Conservation (phyloP, 2,329 filamentous ascomycete genomes). For the Neophaeococcomyces mojaviensis region DNA sequence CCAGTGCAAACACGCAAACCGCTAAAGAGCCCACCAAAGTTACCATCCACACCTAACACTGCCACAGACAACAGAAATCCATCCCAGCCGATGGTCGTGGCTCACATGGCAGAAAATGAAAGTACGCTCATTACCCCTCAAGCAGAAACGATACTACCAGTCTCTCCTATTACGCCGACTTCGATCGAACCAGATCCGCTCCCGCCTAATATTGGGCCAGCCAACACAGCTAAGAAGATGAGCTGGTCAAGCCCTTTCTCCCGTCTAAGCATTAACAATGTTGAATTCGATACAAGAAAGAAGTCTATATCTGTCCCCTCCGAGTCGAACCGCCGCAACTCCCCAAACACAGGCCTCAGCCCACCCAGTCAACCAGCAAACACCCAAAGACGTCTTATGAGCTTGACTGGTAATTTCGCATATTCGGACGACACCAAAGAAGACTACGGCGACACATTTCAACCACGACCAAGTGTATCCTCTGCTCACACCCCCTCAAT, state of each 20-base stretch:
- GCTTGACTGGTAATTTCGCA: not conserved
- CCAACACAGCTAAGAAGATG: not conserved
- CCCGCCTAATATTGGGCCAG: not conserved
- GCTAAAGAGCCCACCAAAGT: no score
- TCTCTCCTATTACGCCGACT: no score
- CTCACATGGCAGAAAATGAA: no score
- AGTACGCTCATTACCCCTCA: no score
- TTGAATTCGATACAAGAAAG: not conserved
- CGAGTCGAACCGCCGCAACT: not conserved
- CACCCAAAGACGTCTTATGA: constrained; percentile 2
- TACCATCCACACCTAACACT: no score
- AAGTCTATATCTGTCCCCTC: not conserved
- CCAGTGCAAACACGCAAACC: no score
- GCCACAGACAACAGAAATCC: no score
- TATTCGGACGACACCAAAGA: no score
- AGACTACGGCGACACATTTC: no score
- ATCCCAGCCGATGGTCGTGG: no score
- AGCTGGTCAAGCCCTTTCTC: constrained; percentile 4
- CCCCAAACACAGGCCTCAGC: not conserved
- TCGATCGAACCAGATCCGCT: constrained; percentile 5
- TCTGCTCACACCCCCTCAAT: no score
- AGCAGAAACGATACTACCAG: no score
- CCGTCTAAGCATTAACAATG: not conserved
- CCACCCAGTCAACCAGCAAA: not conserved
- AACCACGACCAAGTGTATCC: not conserved